phyloP scores from a whole-genome alignment of 768 basidiomycete species.

The Holtermannia corniformis region DNA sequence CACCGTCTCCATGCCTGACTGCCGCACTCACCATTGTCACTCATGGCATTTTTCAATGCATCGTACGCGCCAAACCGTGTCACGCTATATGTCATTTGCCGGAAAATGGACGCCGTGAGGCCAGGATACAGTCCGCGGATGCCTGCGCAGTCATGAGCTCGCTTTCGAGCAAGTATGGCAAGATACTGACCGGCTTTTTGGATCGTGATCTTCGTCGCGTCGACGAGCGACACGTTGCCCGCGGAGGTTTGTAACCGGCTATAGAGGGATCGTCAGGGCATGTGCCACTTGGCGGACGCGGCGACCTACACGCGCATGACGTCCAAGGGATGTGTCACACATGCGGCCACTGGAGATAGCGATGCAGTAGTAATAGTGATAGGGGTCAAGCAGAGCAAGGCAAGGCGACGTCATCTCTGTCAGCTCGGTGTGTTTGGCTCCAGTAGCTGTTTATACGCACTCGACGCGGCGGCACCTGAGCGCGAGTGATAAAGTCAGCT shows the following conservation, averaged over 20 bases:
- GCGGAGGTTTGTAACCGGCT: slow-evolving; percentile 35
- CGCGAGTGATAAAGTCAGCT: neutral
- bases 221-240: slow-evolving; percentile 16
- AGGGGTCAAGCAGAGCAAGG: too few species aligned
- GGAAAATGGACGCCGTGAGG: slow-evolving; percentile 34
- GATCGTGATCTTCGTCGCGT: slow-evolving; percentile 17
- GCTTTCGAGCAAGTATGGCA: neutral
- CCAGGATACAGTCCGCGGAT: slow-evolving; percentile 37
- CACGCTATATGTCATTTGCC: slow-evolving; percentile 33
- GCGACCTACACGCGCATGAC: slow-evolving; percentile 33
- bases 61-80: slow-evolving; percentile 39
- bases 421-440: too few species aligned
- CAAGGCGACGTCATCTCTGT: too few species aligned
- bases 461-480: slow-evolving; percentile 27
- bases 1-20: too few species aligned
- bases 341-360: slow-evolving; percentile 24
- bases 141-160: slow-evolving; percentile 10
- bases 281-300: neutral
- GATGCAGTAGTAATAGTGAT: neutral
- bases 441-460: slow-evolving; percentile 15
- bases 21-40: slow-evolving; percentile 13
- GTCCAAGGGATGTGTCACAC: slow-evolving; percentile 34
- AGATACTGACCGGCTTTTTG: slow-evolving; percentile 14
- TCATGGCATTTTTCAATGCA: slow-evolving; percentile 26
- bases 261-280: neutral